A percentile compares a stretch with the other conserved stretches of the same genome.
Evolutionary conservation across 495 filamentous ascomycete species (phyloP).

Genomic region (Acidomyces sp.): DNA sequence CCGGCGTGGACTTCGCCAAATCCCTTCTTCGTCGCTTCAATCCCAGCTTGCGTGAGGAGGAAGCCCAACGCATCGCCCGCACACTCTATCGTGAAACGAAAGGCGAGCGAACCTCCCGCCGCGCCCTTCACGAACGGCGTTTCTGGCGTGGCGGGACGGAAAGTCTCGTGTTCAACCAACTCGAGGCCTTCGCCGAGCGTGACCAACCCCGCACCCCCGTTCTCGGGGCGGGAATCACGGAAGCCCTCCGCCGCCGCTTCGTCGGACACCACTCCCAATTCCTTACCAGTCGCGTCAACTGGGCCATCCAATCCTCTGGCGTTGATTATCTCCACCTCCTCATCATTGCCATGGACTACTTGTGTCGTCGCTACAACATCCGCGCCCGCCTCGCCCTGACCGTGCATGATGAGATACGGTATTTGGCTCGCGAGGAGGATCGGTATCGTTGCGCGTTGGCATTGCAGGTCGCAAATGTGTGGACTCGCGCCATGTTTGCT

Average conservation of each 20-base stretch:
- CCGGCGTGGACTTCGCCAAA: conserved; percentile 82
- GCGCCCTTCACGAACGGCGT: conserved; percentile 50
- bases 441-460: conserved; percentile 83
- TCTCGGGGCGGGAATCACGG: conserved; percentile 91
- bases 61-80: conserved; percentile 61
- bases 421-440: conserved; percentile 73
- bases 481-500: conserved; percentile 93
- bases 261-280: conserved; percentile 73
- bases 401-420: conserved; percentile 95
- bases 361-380: conserved; percentile 75
- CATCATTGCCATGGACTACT: conserved; percentile 87
- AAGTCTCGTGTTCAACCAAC: conserved; percentile 92
- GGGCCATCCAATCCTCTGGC: conserved; percentile 94
- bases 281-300: conserved; percentile 94
- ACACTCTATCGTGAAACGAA: conserved; percentile 84
- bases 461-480: conserved; percentile 84
- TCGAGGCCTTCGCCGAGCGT: conserved; percentile 95
- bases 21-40: conserved; percentile 89
- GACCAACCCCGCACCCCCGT: conserved; percentile 83
- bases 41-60: conserved; percentile 57
- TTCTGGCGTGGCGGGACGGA: conserved; percentile 98
- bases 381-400: conserved; percentile 77
- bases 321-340: conserved; percentile 96
- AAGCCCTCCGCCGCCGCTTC: conserved; percentile 77
- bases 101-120: conserved; percentile 61